A percentile compares a stretch with the other conserved stretches of the same genome.
Evolutionary conservation across 768 basidiomycete genomes (phyloP).

Genomic region (Psilocybe tampanensis): DNA sequence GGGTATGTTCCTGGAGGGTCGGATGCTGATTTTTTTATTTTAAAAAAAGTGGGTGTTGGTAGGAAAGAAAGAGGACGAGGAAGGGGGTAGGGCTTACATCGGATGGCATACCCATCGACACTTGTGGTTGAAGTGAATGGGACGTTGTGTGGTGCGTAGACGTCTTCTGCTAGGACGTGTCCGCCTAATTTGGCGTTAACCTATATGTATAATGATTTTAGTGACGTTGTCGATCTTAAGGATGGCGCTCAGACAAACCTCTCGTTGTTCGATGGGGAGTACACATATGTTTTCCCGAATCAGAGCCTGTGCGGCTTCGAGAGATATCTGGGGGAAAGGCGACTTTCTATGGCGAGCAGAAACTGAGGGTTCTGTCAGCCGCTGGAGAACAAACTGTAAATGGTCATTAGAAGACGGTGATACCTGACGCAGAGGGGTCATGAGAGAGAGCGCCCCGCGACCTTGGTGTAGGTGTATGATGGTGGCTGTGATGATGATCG

Average conservation of each 20-base stretch:
- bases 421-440: constrained; percentile 71
- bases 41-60: background rate
- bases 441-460: constrained; percentile 54
- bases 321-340: constrained; percentile 71
- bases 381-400: no score
- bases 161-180: constrained; percentile 74
- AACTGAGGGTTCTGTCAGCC: constrained; percentile 42
- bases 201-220: constrained; percentile 32
- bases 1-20: constrained; percentile 67
- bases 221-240: constrained; percentile 16
- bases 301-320: constrained; percentile 63
- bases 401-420: constrained; percentile 18
- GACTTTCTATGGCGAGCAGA: constrained; percentile 75
- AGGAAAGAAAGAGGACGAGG: background rate
- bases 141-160: constrained; percentile 64
- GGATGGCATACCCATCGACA: constrained; percentile 87
- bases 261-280: constrained; percentile 35
- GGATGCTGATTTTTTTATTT: no score
- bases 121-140: constrained; percentile 73
- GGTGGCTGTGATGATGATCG: constrained; percentile 35
- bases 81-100: constrained; percentile 44
- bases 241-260: constrained; percentile 39
- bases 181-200: constrained; percentile 64
- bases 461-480: constrained; percentile 54
- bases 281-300: constrained; percentile 52